Percentiles rank a stretch among this genome's conserved stretches.
Conservation (phyloP, 2,329 filamentous ascomycete genomes). For the Aspergillus sp. region DNA sequence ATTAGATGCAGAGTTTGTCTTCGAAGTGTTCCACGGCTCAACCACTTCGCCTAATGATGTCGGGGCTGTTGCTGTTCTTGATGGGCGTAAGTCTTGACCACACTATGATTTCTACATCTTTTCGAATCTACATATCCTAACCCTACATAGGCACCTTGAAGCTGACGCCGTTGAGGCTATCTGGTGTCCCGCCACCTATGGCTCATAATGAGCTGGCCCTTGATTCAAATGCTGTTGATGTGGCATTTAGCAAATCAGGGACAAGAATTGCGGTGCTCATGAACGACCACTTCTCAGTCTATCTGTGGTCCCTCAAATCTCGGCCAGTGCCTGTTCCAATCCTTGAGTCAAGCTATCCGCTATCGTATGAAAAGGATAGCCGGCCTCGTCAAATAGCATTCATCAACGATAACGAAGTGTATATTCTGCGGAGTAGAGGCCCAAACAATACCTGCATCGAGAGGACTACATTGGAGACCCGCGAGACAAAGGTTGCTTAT, state of each 20-base stretch:
- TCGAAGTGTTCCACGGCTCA: constrained; percentile 68
- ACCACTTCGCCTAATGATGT: constrained; percentile 70
- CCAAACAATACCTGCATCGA: constrained; percentile 31
- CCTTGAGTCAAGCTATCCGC: constrained; percentile 39
- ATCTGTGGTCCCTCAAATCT: constrained; percentile 62
- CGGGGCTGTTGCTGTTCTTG: constrained; percentile 79
- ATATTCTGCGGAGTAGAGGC: constrained; percentile 40
- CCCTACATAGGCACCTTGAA: constrained; percentile 60
- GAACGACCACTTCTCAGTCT: constrained; percentile 64
- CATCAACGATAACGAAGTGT: constrained; percentile 41
- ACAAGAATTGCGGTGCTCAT: constrained; percentile 72
- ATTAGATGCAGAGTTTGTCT: constrained; percentile 65
- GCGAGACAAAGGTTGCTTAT: constrained; percentile 30
- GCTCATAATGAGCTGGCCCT: constrained; percentile 71
- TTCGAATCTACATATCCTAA: constrained; percentile 12
- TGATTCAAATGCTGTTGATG: constrained; percentile 66
- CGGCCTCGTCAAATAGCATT: constrained; percentile 50
- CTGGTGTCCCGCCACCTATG: constrained; percentile 93
- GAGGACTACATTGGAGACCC: constrained; percentile 35
- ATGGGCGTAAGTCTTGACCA: constrained; percentile 60
- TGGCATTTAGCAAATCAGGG: constrained; percentile 68
- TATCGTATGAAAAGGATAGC: constrained; percentile 27
- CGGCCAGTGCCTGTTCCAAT: constrained; percentile 37
- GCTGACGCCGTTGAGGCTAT: constrained; percentile 77
- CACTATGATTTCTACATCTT: not conserved